Conservation (phyloP, 257 asterid genomes). For the Rubia yunnanensis region DNA sequence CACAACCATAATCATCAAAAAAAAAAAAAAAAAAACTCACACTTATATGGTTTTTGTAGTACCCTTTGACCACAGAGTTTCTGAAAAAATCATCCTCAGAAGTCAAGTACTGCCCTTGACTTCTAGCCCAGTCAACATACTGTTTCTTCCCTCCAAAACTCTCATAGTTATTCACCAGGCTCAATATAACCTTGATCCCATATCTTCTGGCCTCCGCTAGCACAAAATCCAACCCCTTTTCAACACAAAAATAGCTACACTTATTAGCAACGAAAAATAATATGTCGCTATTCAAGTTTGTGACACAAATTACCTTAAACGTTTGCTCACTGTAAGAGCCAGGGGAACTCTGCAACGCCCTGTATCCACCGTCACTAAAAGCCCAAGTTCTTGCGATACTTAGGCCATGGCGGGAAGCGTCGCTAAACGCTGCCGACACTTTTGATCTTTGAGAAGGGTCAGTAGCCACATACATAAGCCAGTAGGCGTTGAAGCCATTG, state of each 20-base stretch:
- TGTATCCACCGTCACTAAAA: slow-evolving; percentile 80
- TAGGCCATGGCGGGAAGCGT: slow-evolving; percentile 72
- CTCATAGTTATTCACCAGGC: slow-evolving; percentile 75
- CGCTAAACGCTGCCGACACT: slow-evolving; percentile 62
- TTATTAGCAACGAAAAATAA: neutral
- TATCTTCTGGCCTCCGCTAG: slow-evolving; percentile 68
- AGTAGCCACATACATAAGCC: slow-evolving; percentile 80
- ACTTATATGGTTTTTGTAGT: slow-evolving; percentile 64
- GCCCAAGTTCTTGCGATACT: slow-evolving; percentile 93
- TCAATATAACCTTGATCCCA: slow-evolving; percentile 62
- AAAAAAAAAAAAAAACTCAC: slow-evolving; percentile 21
- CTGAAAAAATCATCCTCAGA: slow-evolving; percentile 89
- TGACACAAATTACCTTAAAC: slow-evolving; percentile 39
- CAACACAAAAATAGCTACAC: neutral
- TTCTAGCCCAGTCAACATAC: slow-evolving; percentile 85
- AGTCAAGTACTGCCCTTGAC: slow-evolving; percentile 46
- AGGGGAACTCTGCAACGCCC: slow-evolving; percentile 58
- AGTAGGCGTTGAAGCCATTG: slow-evolving; percentile 92
- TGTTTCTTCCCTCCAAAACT: slow-evolving; percentile 85
- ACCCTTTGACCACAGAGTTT: slow-evolving; percentile 49
- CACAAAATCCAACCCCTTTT: slow-evolving; percentile 90
- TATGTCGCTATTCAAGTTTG: neutral
- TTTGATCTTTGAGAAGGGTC: slow-evolving; percentile 64
- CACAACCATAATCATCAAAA: neutral
- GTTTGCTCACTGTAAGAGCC: slow-evolving; percentile 64